A percentile compares a stretch with the other conserved stretches of the same genome.
These are phyloP conservation scores for Blastobotrys arbuscula DNA, from an alignment of 1,139 yeast species.

Conservation along the genomic window DNA sequence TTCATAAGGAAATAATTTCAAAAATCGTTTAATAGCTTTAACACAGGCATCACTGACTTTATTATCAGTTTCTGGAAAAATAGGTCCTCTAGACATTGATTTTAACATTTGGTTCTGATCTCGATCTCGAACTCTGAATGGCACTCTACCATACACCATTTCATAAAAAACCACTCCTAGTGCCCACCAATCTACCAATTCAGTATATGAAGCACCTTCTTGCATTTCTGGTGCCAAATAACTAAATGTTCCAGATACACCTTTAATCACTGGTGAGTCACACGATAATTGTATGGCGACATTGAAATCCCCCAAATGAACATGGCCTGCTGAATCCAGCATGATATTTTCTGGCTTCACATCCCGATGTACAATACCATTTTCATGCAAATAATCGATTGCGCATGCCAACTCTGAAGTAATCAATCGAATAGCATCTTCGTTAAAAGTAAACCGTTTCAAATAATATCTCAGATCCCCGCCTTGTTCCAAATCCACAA, in stretches of 20 bases:
- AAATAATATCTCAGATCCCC: constrained; percentile 83
- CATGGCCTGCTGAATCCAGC: constrained; percentile 62
- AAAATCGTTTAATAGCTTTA: constrained; percentile 25
- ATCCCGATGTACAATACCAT: constrained; percentile 62
- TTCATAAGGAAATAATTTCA: constrained; percentile 20
- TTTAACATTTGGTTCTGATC: constrained; percentile 17
- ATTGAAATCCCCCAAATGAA: constrained; percentile 68
- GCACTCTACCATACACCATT: constrained; percentile 75
- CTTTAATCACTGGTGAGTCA: constrained; percentile 36
- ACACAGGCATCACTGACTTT: constrained; percentile 23
- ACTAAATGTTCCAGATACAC: constrained; percentile 82
- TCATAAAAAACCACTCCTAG: constrained; percentile 81
- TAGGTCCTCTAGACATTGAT: constrained; percentile 16
- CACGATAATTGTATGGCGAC: constrained; percentile 34
- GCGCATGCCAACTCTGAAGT: constrained; percentile 66
- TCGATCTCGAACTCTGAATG: constrained; percentile 57
- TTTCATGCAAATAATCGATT: constrained; percentile 56
- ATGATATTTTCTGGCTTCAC: constrained; percentile 67
- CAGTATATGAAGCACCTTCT: constrained; percentile 64
- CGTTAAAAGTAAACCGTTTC: constrained; percentile 47
- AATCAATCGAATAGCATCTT: constrained; percentile 58
- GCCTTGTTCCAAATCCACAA: constrained; percentile 78
- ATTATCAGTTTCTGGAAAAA: constrained; percentile 21
- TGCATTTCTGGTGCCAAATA: constrained; percentile 85
- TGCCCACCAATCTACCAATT: constrained; percentile 88